Conservation (phyloP, 768 basidiomycete genomes). For the Xerocomellus intermedius region DNA sequence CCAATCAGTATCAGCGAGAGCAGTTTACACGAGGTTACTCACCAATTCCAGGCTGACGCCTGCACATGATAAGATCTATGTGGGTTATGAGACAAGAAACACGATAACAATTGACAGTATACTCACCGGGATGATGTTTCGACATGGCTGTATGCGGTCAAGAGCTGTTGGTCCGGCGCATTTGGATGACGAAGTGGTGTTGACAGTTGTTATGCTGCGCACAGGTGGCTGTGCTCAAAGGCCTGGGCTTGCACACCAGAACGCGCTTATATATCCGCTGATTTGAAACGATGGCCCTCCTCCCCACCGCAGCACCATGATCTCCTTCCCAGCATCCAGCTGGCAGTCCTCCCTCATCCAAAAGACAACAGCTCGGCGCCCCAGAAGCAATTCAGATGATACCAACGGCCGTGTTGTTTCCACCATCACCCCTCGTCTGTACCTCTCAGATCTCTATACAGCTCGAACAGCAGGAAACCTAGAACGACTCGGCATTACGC, state of each 20-base stretch:
- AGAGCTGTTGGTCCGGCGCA: background rate
- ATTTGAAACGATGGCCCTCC: constrained; percentile 4
- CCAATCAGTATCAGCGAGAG: constrained; percentile 7
- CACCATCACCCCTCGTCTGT: constrained; percentile 49
- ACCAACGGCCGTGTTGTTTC: constrained; percentile 24
- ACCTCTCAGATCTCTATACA: constrained; percentile 60
- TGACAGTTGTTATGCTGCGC: constrained; percentile 10
- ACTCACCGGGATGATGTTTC: constrained; percentile 82
- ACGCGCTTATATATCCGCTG: constrained; percentile 2
- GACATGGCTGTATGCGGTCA: constrained; percentile 54
- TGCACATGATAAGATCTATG: constrained; percentile 95
- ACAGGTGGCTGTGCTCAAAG: constrained; percentile 15
- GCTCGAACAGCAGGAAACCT: constrained; percentile 51
- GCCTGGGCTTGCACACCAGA: background rate
- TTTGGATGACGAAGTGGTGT: constrained; percentile 7
- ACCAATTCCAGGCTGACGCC: constrained; percentile 97
- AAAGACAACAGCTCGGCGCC: constrained; percentile 16
- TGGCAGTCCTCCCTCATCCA: constrained; percentile 30
- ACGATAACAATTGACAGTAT: background rate
- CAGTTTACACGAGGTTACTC: constrained; percentile 24
- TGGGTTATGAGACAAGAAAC: background rate
- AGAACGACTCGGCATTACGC: constrained; percentile 63
- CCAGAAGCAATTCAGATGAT: constrained; percentile 5
- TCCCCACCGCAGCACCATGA: constrained; percentile 19
- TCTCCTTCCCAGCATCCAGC: constrained; percentile 31